Evolutionary conservation across 2,329 filamentous ascomycete genomes (phyloP).

Genomic region (Pezicula radicicola): DNA sequence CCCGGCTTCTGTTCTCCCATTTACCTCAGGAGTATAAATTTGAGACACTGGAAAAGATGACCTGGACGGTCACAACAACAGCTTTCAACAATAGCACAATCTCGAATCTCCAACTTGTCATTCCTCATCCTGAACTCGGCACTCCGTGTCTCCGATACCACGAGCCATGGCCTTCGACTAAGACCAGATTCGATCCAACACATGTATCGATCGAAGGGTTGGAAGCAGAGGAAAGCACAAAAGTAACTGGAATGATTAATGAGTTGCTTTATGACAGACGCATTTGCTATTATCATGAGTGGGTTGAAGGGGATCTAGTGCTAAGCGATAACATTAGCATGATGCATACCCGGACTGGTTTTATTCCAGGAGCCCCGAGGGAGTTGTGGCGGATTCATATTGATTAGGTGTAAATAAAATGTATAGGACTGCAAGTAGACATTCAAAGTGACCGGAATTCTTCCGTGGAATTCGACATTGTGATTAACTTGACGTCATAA

Average conservation of each 20-base stretch:
- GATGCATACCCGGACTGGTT: constrained; percentile 48
- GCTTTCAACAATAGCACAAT: constrained; percentile 43
- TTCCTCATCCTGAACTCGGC: constrained; percentile 41
- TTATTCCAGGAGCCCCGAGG: constrained; percentile 38
- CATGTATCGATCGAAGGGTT: constrained; percentile 37
- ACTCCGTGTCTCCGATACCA: constrained; percentile 51
- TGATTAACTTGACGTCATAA: too few species aligned
- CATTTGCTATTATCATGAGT: constrained; percentile 46
- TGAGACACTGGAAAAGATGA: constrained; percentile 22
- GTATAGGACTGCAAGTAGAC: too few species aligned
- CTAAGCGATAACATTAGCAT: constrained; percentile 48
- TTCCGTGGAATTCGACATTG: too few species aligned
- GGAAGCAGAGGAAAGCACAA: constrained; percentile 17
- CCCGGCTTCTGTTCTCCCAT: constrained; percentile 45
- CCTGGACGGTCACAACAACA: constrained; percentile 46
- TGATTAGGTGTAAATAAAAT: constrained; percentile 29
- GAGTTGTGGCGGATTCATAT: constrained; percentile 51
- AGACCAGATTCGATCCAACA: constrained; percentile 47
- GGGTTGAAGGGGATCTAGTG: constrained; percentile 53
- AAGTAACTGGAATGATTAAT: not conserved
- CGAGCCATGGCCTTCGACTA: constrained; percentile 50
- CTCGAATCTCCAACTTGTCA: constrained; percentile 40
- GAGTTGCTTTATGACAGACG: constrained; percentile 44
- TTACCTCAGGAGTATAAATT: constrained; percentile 35
- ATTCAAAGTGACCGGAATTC: too few species aligned